Percentiles rank a stretch among this genome's conserved stretches.
These are phyloP conservation scores for Ustilago crameri DNA, from an alignment of 1,284 basidiomycete genomes.

Conservation along the genomic window DNA sequence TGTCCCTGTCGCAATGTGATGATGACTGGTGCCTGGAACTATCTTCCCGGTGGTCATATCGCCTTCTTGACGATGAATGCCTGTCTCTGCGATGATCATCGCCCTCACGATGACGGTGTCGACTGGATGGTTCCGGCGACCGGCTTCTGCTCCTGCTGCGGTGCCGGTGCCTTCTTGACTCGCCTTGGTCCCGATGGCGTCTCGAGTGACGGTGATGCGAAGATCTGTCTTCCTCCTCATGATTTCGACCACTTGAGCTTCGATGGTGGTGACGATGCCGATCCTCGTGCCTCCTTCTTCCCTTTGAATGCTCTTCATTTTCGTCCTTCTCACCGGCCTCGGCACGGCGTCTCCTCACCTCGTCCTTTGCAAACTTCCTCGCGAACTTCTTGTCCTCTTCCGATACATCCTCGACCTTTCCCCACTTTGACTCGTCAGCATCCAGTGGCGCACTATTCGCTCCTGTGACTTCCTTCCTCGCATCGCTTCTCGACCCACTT, in stretches of 20 bases:
- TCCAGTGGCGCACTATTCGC: constrained; percentile 44
- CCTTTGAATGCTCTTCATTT: constrained; percentile 14
- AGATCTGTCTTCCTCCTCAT: constrained; percentile 8
- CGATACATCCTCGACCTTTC: constrained; percentile 22
- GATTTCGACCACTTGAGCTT: constrained; percentile 15
- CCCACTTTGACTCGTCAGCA: constrained; percentile 23
- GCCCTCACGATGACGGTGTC: constrained; percentile 10
- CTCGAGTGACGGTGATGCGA: constrained; percentile 7
- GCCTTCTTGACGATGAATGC: not conserved
- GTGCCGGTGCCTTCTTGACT: constrained; percentile 14
- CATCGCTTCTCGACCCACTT: constrained; percentile 16
- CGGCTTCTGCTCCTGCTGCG: constrained; percentile 34
- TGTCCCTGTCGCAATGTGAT: constrained; percentile 3
- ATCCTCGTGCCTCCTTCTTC: constrained; percentile 13
- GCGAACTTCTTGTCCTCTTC: constrained; percentile 54
- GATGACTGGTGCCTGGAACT: not conserved
- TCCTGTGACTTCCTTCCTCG: constrained; percentile 36
- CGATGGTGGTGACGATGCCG: not conserved
- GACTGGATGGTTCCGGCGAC: constrained; percentile 16
- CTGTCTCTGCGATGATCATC: constrained; percentile 1
- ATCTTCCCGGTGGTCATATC: too few relatives aligned
- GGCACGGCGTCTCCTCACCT: constrained; percentile 29
- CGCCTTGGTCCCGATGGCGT: constrained; percentile 9
- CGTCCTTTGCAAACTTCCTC: constrained; percentile 45
- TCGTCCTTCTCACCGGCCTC: constrained; percentile 30